Conservation (phyloP, 352 stramenopile species). For the Globisporangium parvum region DNA sequence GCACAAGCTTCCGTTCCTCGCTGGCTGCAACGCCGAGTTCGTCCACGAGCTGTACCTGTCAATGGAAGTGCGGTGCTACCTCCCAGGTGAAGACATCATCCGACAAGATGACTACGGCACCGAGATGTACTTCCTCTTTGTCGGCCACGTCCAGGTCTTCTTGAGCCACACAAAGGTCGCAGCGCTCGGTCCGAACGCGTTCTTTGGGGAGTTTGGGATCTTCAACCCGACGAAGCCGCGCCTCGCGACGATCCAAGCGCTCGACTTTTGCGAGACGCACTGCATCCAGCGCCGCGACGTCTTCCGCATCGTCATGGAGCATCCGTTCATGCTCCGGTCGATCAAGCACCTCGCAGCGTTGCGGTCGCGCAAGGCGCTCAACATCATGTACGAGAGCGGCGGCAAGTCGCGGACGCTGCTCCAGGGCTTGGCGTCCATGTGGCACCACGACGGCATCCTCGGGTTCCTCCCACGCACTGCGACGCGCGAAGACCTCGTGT, state of each 20-base stretch:
- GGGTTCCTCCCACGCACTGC: conserved; percentile 32
- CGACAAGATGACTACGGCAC: conserved; percentile 70
- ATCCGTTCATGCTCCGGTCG: conserved; percentile 58
- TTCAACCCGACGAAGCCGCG: conserved; percentile 60
- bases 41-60: conserved; percentile 73
- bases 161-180: conserved; percentile 57
- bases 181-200: conserved; percentile 58
- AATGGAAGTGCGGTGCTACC: conserved; percentile 69
- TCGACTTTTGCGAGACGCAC: conserved; percentile 80
- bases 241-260: conserved; percentile 65
- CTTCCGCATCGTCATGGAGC: conserved; percentile 34
- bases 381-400: conserved; percentile 45
- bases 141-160: conserved; percentile 67
- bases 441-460: conserved; percentile 46
- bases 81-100: conserved; percentile 75
- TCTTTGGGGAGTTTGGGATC: conserved; percentile 80
- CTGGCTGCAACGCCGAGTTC: conserved; percentile 66
- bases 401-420: conserved; percentile 54
- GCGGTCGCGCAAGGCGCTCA: conserved; percentile 49
- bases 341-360: conserved; percentile 46
- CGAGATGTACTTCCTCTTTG: conserved; percentile 83
- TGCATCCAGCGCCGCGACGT: conserved; percentile 47
- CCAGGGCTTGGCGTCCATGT: conserved; percentile 57
- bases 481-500: conserved; percentile 24
- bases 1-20: conserved; percentile 57